Evolutionary conservation across 352 stramenopile species (phyloP).

Genomic region (Paralagenidium karlingii): DNA sequence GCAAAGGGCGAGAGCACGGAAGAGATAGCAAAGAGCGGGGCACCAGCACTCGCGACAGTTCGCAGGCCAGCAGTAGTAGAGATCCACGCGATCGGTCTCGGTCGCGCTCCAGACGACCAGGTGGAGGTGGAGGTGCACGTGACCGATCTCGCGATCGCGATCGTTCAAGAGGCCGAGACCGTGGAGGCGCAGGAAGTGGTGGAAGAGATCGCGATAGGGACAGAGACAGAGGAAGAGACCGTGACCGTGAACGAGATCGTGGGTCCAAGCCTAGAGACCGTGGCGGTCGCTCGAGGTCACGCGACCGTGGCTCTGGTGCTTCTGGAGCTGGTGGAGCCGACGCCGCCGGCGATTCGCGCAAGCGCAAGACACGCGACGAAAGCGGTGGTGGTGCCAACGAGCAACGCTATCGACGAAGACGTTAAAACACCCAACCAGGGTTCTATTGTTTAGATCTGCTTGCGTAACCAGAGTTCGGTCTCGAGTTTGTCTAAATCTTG

Average conservation of each 20-base stretch:
- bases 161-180: constrained; percentile 13
- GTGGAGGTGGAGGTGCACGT: constrained; percentile 6
- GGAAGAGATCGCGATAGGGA: constrained; percentile 12
- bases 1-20: constrained; percentile 8
- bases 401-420: constrained; percentile 30
- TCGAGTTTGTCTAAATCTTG: constrained; percentile 74
- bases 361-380: constrained; percentile 5
- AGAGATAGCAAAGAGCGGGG: constrained; percentile 2
- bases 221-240: constrained; percentile 16
- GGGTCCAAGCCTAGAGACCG: constrained; percentile 21
- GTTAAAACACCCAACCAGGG: too few species aligned
- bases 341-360: constrained; percentile 3
- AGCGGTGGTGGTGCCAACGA: constrained; percentile 9
- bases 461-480: constrained; percentile 76
- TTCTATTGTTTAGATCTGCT: too few species aligned
- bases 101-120: constrained; percentile 19
- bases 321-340: constrained; percentile 43
- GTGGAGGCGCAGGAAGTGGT: constrained; percentile 8
- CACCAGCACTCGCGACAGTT: constrained; percentile 11
- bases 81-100: constrained; percentile 34
- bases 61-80: constrained; percentile 9
- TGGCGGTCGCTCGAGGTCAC: constrained; percentile 23
- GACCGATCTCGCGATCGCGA: constrained; percentile 16
- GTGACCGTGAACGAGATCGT: constrained; percentile 12
- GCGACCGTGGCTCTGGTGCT: constrained; percentile 56